Base-by-base conservation (phyloP, 176 grass and related monocot genomes). In the Olyra latifolia region DNA sequence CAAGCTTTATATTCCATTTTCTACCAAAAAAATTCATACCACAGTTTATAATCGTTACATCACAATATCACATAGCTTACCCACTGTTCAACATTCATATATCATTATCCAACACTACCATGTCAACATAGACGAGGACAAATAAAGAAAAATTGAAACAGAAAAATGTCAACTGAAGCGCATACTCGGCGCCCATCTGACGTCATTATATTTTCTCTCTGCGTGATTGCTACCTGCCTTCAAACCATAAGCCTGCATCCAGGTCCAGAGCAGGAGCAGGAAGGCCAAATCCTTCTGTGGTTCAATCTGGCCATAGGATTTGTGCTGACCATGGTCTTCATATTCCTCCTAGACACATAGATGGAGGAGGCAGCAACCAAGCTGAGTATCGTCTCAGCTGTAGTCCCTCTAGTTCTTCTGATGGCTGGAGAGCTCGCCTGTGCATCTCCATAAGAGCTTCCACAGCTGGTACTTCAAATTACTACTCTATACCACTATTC, bases 101-200 rank as follows among this genome's bases (percentile, higher is more conserved):
- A 42, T 5, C 54, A 48, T 65, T 35, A 16, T 35, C 40, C 78
- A 6, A 65, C 61, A 9, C 12, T 1, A 39, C 1, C n/a, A n/a
- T n/a, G n/a, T n/a, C n/a, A n/a, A 22, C 28, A n/a, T 52, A 35
- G 22, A 83, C 19, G 0, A 14, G 10, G 5, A 15, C 0, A 53
- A 3, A 47, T 14, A 56, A 12, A 1, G 3, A 14, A 1, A 12
- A 46, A 8, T n/a, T n/a, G 4, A 4, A 20, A 29, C n/a, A 13
- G 22, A 43, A 50, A 69, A 76, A 84, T 84, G 73, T 13, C 52
- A 69, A 75, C 39, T 24, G 19, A 28, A 65, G 70, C 11, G n/a
- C 23, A 25, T 20, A 7, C 39, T 9, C 39, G 45, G 71, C 3
- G 11, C 2, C n/a, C 59, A 14, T 30, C 5, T 20, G 28, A 3